Evolutionary conservation across 129 eudicot genomes (phyloP), one percentile per base, ranked within the genome.

Genomic region (Pittosporum tobira): DNA sequence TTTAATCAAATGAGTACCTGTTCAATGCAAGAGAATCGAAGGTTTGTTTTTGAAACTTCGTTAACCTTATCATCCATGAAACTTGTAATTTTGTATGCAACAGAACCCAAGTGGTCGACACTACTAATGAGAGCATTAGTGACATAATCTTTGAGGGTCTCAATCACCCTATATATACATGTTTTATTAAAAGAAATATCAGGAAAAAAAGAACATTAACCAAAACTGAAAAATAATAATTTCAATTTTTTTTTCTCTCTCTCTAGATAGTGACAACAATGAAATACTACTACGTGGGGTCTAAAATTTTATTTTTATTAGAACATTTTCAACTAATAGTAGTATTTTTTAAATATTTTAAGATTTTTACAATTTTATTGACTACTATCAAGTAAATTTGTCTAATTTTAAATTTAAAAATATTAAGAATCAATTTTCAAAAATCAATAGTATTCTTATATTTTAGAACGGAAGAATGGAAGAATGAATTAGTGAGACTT

Each of bases 101-200:
- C 78, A 15, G 97, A 76, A 42, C 97, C 95, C 88, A 89, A 75
- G 67, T 89, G 97, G 34, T 89, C 97, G 24, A 85, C 86, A 13
- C 93, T 85, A 81, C 72, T 82, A 16, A 89, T 65, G 2, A 89
- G 70, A 65, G 97, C 97, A 64, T 80, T 80, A 15, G 78, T 73
- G 38, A 72, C 78, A 26, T 82, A 89, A 63, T 85, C 86, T 68
- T 85, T 90, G 31, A 78, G 60, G 25, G 81, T 65, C 46, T 90
- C 88, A 0, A 85, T 62, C 63, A 82, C 83, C 62, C 97, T 90
- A 62, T n/a, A 36, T 14, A 50, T 26, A 55, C 36, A 61, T 31
- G 30, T 47, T n/a, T 20, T 1, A 48, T 48, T 23, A 61, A 61
- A 6, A 29, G 45, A 7, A 62, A 20, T 14, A 29, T 61, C 37